These are phyloP conservation scores for Casuarina equisetifolia DNA, from an alignment of 306 rosid genomes.

Conservation along the genomic window DNA sequence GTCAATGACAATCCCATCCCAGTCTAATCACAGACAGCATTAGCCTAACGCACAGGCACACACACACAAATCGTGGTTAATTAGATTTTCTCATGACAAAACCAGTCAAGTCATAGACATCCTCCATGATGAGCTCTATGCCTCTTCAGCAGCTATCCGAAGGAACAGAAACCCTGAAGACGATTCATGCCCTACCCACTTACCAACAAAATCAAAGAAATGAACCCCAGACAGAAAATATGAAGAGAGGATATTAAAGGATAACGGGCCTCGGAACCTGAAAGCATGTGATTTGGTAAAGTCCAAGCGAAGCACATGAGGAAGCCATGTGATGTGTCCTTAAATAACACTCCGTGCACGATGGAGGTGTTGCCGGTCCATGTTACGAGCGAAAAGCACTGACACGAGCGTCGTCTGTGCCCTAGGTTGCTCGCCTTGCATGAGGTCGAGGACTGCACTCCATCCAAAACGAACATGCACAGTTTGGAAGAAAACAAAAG, in stretches of 20 bases:
- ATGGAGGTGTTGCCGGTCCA: not conserved
- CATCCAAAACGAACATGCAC: too few relatives aligned
- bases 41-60: too few relatives aligned
- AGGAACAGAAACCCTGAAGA: too few relatives aligned
- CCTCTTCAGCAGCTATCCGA: too few relatives aligned
- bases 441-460: not conserved
- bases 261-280: not conserved
- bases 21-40: too few relatives aligned
- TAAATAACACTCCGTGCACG: not conserved
- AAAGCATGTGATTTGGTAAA: slow-evolving; percentile 2
- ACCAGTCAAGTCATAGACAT: too few relatives aligned
- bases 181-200: too few relatives aligned
- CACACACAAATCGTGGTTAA: too few relatives aligned
- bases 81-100: too few relatives aligned
- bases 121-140: too few relatives aligned
- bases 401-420: not conserved
- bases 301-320: not conserved
- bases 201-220: too few relatives aligned
- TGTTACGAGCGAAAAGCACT: not conserved
- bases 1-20: too few relatives aligned
- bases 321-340: slow-evolving; percentile 3
- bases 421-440: not conserved
- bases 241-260: not conserved
- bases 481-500: not conserved
- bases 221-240: not conserved